phyloP scores from a whole-genome alignment of 345 rosid species.

The Brassica incana region DNA sequence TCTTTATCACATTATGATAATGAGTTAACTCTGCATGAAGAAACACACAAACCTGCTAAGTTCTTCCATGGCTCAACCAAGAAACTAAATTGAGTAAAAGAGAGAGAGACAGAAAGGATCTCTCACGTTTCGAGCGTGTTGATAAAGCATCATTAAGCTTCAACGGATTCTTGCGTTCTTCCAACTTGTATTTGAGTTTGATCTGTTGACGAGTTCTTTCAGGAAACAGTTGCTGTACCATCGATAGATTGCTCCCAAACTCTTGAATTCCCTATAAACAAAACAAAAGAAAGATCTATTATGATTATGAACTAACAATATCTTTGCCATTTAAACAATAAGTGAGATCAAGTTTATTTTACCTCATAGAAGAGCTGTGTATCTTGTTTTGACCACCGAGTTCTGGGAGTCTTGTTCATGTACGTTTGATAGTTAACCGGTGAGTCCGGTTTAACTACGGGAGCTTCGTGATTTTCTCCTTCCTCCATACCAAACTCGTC shows the following conservation, averaged over 20 bases:
- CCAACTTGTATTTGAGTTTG: slow-evolving; percentile 72
- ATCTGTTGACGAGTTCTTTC: slow-evolving; percentile 66
- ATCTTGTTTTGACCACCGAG: slow-evolving; percentile 81
- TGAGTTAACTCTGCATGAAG: slow-evolving; percentile 55
- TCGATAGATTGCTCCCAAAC: slow-evolving; percentile 76
- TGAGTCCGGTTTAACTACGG: slow-evolving; percentile 25
- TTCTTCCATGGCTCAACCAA: not conserved
- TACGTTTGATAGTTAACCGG: slow-evolving; percentile 66
- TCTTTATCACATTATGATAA: slow-evolving; percentile 60
- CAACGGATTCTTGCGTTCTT: slow-evolving; percentile 67
- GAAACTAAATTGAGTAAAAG: not conserved
- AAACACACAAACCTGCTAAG: slow-evolving; percentile 3
- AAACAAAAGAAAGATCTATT: not conserved
- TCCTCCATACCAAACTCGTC: slow-evolving; percentile 39
- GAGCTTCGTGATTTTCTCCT: slow-evolving; percentile 20
- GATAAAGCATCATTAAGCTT: slow-evolving; percentile 60
- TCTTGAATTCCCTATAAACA: slow-evolving; percentile 57
- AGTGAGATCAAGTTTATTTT: not conserved
- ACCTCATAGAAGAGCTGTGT: slow-evolving; percentile 85
- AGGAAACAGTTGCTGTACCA: slow-evolving; percentile 76
- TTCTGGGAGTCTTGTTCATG: slow-evolving; percentile 60
- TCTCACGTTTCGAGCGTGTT: slow-evolving; percentile 57
- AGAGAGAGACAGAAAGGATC: slow-evolving; percentile 5
- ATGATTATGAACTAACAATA: not conserved
- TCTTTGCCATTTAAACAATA: not conserved